Percentiles rank a stretch among this genome's conserved stretches.
Conservation (phyloP, 2,329 filamentous ascomycete genomes). For the Stagonosporopsis vannaccii region DNA sequence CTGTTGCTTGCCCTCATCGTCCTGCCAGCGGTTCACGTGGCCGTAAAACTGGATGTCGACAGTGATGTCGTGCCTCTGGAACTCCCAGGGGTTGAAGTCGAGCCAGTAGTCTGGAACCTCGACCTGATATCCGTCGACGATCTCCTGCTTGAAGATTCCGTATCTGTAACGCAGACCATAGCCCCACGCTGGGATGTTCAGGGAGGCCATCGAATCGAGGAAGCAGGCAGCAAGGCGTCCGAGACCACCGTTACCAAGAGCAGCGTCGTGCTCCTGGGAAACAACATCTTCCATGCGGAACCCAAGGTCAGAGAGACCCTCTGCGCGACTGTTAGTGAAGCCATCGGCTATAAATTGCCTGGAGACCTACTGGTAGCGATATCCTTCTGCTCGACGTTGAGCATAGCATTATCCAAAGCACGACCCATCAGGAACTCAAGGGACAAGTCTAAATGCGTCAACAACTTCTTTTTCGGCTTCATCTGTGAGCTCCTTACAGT, state of each 20-base stretch:
- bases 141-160: constrained; percentile 98
- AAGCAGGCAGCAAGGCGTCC: constrained; percentile 96
- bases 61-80: constrained; percentile 91
- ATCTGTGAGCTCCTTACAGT: constrained; percentile 65
- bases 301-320: constrained; percentile 85
- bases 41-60: constrained; percentile 99
- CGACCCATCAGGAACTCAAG: constrained; percentile 98
- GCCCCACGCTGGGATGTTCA: constrained; percentile 97
- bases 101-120: constrained; percentile 99
- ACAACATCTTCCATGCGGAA: constrained; percentile 98
- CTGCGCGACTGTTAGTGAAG: constrained; percentile 55
- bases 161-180: constrained; percentile 96
- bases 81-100: constrained; percentile 99
- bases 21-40: constrained; percentile 72
- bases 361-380: constrained; percentile 72
- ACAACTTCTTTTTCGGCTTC: neutral
- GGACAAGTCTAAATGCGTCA: constrained; percentile 71
- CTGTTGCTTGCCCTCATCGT: constrained; percentile 77
- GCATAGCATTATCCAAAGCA: constrained; percentile 96
- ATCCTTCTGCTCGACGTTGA: constrained; percentile 90
- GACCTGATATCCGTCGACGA: constrained; percentile 96
- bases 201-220: constrained; percentile 90
- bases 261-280: constrained; percentile 92
- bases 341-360: neutral
- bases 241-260: constrained; percentile 93